Base-by-base conservation (phyloP, 208 protist genomes). In the Naegleria lovaniensis region DNA sequence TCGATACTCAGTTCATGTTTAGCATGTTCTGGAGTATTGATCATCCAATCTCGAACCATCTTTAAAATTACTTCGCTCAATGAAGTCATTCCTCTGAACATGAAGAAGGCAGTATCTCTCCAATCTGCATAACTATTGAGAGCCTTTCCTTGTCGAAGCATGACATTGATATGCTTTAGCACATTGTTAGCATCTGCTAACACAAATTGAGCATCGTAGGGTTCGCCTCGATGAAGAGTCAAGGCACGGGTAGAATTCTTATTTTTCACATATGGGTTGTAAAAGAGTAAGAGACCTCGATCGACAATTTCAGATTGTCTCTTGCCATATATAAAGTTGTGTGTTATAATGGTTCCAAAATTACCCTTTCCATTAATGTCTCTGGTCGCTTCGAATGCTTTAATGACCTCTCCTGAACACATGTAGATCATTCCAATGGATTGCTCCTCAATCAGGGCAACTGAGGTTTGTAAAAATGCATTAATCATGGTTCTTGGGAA, bases 311-410 rank as follows among this genome's bases (percentile, higher is more conserved):
- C 67, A 36, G 16, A 2, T 79, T 79, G 29, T 36, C 29, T 79
- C 67, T 79, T 79, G n/a, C 67, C 67, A 36, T 79, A 79, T 36
- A 79, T 36, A 36, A 79, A 79, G 29, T 79, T 79, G n/a, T 79
- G 29, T 0, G n/a, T 33, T 1, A 79, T 0, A 33, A 79, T 36
- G 29, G 16, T 79, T 36, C 67, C 67, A 79, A 79, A 79, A 79
- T 79, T 79, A 79, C 29, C 67, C n/a, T 79, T 25, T 36, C 67
- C 67, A 79, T 36, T 36, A 36, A 79, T 36, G 29, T 36, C 29
- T 79, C 29, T 36, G n/a, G 67, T 15, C 0, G 29, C 67, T 79
- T 79, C 29, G n/a, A 79, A 79, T 36, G 67, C 67, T 36, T 79
- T 36, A 33, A 79, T 79, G 0, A n/a, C 7, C n/a, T 79, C 67